Evolutionary conservation across 2,329 filamentous ascomycete species (phyloP).

Genomic region (Chrysoporthe deuterocubensis): DNA sequence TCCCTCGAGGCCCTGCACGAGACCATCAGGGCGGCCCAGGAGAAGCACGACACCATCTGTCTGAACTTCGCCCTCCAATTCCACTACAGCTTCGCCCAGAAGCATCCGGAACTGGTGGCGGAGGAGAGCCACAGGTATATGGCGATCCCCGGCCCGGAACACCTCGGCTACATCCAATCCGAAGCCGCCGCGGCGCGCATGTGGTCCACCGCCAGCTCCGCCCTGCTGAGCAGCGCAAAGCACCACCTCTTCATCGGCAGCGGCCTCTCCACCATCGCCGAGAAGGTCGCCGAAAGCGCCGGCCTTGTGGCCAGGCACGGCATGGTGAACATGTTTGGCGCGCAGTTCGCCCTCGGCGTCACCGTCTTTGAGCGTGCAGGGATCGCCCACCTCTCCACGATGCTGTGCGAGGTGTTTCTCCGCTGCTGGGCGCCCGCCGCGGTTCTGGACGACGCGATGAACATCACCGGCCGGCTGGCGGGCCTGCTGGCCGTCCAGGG

Average conservation of each 20-base stretch:
- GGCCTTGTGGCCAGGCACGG: constrained; percentile 82
- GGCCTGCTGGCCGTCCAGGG: constrained; percentile 69
- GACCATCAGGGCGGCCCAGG: constrained; percentile 89
- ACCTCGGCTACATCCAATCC: constrained; percentile 78
- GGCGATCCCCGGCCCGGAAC: constrained; percentile 79
- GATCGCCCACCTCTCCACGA: constrained; percentile 56
- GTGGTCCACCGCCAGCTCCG: constrained; percentile 83
- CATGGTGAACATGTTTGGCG: constrained; percentile 72
- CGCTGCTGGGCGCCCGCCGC: constrained; percentile 66
- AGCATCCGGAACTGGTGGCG: constrained; percentile 74
- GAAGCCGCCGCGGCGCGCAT: constrained; percentile 87
- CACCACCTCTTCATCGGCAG: constrained; percentile 74
- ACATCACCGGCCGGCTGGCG: constrained; percentile 72
- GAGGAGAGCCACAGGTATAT: constrained; percentile 70
- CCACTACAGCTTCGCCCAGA: constrained; percentile 92
- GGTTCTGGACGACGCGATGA: constrained; percentile 76
- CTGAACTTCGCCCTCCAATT: constrained; percentile 95
- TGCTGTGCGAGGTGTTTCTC: constrained; percentile 74
- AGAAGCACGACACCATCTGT: constrained; percentile 90
- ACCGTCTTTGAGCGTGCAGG: constrained; percentile 79
- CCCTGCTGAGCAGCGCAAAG: constrained; percentile 84
- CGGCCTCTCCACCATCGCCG: constrained; percentile 66
- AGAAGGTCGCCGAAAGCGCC: constrained; percentile 74
- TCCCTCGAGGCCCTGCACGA: constrained; percentile 94
- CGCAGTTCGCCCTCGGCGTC: constrained; percentile 73